phyloP scores from a whole-genome alignment of 164 flowering plant species.

The Taxillus chinensis region DNA sequence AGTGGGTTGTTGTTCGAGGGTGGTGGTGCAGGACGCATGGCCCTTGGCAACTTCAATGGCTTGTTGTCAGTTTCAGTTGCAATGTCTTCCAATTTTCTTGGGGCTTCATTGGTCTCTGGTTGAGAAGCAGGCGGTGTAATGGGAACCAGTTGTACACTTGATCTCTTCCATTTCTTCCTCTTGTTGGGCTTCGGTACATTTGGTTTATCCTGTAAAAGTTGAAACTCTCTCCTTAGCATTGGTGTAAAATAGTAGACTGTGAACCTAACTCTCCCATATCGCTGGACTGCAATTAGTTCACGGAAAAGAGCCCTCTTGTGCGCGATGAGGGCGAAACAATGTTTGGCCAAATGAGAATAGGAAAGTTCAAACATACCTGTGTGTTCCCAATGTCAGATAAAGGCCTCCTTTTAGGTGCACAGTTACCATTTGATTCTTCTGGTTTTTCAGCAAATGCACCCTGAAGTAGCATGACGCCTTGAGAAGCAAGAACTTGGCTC shows the following conservation, averaged over 20 bases:
- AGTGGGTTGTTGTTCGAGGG: slow-evolving; percentile 35
- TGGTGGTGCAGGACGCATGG: slow-evolving; percentile 44
- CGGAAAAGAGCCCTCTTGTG: too few relatives aligned
- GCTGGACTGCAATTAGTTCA: too few relatives aligned
- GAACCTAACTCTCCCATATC: too few relatives aligned
- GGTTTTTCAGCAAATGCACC: slow-evolving; percentile 55
- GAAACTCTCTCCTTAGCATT: background rate
- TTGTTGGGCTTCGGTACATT: slow-evolving; percentile 45
- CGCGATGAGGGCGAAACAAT: background rate
- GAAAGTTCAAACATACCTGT: slow-evolving; percentile 21
- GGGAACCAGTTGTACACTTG: slow-evolving; percentile 62
- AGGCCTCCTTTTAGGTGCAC: slow-evolving; percentile 47
- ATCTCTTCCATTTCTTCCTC: slow-evolving; percentile 75
- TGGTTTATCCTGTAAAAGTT: slow-evolving; percentile 40
- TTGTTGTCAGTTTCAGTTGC: slow-evolving; percentile 21
- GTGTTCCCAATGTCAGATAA: slow-evolving; percentile 88
- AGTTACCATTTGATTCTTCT: slow-evolving; percentile 21
- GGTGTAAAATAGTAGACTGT: background rate
- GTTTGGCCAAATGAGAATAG: background rate
- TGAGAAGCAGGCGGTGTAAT: slow-evolving; percentile 29
- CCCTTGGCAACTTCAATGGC: slow-evolving; percentile 63
- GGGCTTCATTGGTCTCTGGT: slow-evolving; percentile 22
- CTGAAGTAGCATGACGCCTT: slow-evolving; percentile 67
- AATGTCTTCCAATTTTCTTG: slow-evolving; percentile 20
- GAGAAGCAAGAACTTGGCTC: slow-evolving; percentile 41